These are phyloP conservation scores for Prasinococcaceae sp. DNA, from an alignment of 139 green algal genomes.

Conservation along the genomic window DNA sequence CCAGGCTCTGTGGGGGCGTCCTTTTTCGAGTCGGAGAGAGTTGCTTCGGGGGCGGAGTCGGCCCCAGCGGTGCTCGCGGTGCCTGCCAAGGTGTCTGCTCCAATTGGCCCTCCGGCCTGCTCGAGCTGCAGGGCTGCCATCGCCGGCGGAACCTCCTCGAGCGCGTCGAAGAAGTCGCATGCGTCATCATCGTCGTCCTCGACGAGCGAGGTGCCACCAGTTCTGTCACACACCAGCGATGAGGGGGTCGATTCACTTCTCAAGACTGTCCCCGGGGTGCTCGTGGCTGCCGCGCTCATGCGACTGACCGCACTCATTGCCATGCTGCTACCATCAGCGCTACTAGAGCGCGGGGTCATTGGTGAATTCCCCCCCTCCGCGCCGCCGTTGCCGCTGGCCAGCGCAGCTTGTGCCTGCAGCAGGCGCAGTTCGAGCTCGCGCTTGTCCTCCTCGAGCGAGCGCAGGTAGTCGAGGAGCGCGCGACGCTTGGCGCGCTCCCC, in stretches of 20 bases:
- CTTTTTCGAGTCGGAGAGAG: not conserved
- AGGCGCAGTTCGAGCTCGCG: constrained; percentile 12
- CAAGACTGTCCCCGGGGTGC: not conserved
- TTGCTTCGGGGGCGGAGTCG: not conserved
- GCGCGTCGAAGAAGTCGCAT: too few species aligned
- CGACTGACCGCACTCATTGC: too few species aligned
- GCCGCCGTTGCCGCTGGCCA: not conserved
- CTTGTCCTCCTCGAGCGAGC: constrained; percentile 12
- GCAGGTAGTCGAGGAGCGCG: not conserved
- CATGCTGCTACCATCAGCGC: not conserved
- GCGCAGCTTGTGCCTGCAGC: not conserved
- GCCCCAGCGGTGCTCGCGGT: not conserved
- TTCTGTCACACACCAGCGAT: too few species aligned
- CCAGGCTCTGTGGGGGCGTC: too few species aligned
- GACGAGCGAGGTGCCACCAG: too few species aligned
- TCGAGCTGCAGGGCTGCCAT: not conserved
- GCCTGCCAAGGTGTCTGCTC: not conserved
- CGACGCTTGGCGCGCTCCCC: not conserved
- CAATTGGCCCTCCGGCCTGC: not conserved
- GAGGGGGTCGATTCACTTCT: not conserved
- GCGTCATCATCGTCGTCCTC: too few species aligned
- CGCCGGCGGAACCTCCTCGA: too few species aligned
- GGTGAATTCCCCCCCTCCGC: not conserved
- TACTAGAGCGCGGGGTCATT: not conserved
- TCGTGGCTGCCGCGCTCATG: not conserved